Base-by-base conservation (phyloP, 306 rosid species). In the Morella rubra region DNA sequence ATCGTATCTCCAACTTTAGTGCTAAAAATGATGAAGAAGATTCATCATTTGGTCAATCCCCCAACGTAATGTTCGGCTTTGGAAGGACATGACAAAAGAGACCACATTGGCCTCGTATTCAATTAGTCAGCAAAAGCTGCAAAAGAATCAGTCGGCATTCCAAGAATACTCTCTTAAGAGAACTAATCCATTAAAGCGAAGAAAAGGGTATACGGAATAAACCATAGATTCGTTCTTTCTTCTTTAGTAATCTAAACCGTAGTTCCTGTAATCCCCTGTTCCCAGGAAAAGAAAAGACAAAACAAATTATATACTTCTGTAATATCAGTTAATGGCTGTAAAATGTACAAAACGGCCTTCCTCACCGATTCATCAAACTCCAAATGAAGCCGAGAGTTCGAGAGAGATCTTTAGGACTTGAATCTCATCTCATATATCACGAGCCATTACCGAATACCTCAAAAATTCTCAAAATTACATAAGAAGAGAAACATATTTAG, bases 51-150 rank as follows among this genome's bases (percentile, higher is more conserved):
- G 42, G 72, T 80, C 83, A 72, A 81, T 69, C 52, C 6, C 3
- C 65, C 65, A 75, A 82, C 84, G 86, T 41, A 44, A 78, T 80
- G 91, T 82, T 85, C 3, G 78, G 84, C 82, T 80, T 77, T 82
- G 3, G 51, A 71, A 78, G 68, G 85, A 84, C 41, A 44, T 42
- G 7, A 22, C 20, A 37, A 37, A 16, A 54, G 59, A 41, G 66
- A 58, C 76, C 51, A 69, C 45, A 32, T 27, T 20, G 8, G 19
- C 11, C 73, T 22, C 10, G 73, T 69, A 12, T 69, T 69, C 56
- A 15, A 41, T 1, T 42, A 32, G 37, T 32, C 37, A 0, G 37
- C 37, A 32, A 32, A 32, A 32, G 37, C 37, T 32, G 37, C 37
- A 32, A 32, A 32, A 32, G 37, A 32, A 32, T 3, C 2, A 32